These are phyloP conservation scores for Bipolaris cookei DNA, from an alignment of 2,329 filamentous ascomycete species.

Conservation along the genomic window DNA sequence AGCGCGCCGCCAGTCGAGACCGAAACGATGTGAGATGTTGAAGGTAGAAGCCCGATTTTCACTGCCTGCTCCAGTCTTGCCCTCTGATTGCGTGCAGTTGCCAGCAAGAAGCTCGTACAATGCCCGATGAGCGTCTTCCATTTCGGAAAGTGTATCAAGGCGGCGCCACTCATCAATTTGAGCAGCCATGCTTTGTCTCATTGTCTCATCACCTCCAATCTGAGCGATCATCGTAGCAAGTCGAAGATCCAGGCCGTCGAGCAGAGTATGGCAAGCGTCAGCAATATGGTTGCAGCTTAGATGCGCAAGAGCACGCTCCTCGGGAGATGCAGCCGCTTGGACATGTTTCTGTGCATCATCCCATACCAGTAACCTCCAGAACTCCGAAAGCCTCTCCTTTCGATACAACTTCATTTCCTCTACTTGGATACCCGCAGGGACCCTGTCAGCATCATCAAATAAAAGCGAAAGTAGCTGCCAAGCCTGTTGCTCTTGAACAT, in stretches of 20 bases:
- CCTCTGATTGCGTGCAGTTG: slow-evolving; percentile 83
- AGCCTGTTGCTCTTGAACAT: slow-evolving; percentile 70
- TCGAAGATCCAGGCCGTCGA: slow-evolving; percentile 78
- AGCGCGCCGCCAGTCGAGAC: slow-evolving; percentile 89
- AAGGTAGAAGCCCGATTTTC: slow-evolving; percentile 85
- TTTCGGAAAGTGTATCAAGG: slow-evolving; percentile 83
- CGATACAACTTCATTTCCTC: slow-evolving; percentile 51
- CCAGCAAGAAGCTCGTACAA: slow-evolving; percentile 90
- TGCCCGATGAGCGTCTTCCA: slow-evolving; percentile 80
- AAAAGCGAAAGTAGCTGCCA: slow-evolving; percentile 89
- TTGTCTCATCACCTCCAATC: slow-evolving; percentile 74
- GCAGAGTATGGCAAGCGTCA: slow-evolving; percentile 80
- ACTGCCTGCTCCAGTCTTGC: slow-evolving; percentile 71
- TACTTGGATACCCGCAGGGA: slow-evolving; percentile 50
- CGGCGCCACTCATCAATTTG: slow-evolving; percentile 87
- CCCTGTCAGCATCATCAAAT: slow-evolving; percentile 67
- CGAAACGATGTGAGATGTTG: slow-evolving; percentile 80
- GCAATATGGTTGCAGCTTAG: slow-evolving; percentile 79
- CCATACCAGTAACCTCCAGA: slow-evolving; percentile 61
- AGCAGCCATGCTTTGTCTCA: slow-evolving; percentile 74
- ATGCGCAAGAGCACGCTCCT: slow-evolving; percentile 83
- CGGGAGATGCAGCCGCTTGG: slow-evolving; percentile 66
- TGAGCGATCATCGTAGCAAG: slow-evolving; percentile 85
- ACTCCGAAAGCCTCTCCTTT: slow-evolving; percentile 70
- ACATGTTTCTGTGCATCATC: slow-evolving; percentile 53